Conservation (phyloP, 2,329 filamentous ascomycete genomes). For the Colletotrichum sp. region DNA sequence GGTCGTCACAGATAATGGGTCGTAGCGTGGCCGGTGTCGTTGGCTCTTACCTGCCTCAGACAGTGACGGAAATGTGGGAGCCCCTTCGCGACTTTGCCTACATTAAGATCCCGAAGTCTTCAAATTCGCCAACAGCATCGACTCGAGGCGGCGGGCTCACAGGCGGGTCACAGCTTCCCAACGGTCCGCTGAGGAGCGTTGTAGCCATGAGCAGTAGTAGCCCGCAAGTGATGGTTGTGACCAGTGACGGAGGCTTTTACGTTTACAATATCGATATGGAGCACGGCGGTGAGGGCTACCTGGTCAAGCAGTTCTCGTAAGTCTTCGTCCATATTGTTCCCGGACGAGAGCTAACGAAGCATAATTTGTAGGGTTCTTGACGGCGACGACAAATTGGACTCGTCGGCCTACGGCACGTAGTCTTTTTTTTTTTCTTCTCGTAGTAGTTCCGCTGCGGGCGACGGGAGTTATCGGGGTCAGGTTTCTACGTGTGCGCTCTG, state of each 20-base stretch:
- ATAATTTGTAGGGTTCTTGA: conserved; percentile 51
- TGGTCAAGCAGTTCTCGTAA: conserved; percentile 93
- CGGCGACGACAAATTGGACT: conserved; percentile 58
- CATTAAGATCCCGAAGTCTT: conserved; percentile 83
- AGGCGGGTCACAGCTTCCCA: conserved; percentile 25
- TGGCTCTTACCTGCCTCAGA: conserved; percentile 89
- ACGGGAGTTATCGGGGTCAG: neutral
- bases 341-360: neutral
- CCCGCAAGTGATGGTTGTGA: conserved; percentile 97
- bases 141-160: neutral
- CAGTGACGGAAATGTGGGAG: conserved; percentile 98
- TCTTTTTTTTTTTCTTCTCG: neutral
- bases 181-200: conserved; percentile 77
- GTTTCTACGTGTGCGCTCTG: neutral
- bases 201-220: conserved; percentile 96
- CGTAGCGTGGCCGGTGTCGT: conserved; percentile 88
- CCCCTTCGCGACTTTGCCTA: conserved; percentile 94
- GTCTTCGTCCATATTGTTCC: conserved; percentile 36
- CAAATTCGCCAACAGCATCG: conserved; percentile 30
- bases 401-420: conserved; percentile 47
- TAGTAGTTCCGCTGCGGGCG: neutral
- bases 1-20: conserved; percentile 92
- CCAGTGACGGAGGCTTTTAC: conserved; percentile 93
- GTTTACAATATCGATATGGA: conserved; percentile 96
- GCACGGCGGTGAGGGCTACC: conserved; percentile 87